Evolutionary conservation across 805 yeast species (phyloP).

Genomic region (Saccharomyces eubayanus): DNA sequence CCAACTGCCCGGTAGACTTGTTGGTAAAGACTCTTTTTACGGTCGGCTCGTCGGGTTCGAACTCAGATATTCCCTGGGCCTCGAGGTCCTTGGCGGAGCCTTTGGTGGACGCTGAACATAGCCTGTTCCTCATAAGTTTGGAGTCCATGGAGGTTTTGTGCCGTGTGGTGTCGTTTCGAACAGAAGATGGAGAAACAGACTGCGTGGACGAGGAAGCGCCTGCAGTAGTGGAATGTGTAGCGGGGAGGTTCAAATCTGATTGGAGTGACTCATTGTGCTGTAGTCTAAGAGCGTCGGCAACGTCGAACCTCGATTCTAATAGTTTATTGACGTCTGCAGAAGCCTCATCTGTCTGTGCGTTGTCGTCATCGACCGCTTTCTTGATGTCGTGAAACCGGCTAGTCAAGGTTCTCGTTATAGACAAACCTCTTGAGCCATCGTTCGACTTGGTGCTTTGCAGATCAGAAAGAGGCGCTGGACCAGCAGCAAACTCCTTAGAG

Average conservation of each 20-base stretch:
- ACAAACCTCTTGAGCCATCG: conserved; percentile 1
- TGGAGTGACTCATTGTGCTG: conserved; percentile 6
- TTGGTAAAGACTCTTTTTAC: conserved; percentile 31
- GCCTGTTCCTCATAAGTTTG: not conserved
- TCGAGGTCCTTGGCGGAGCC: not conserved
- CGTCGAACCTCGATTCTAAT: conserved; percentile 20
- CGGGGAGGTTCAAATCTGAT: not conserved
- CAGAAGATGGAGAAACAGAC: not conserved
- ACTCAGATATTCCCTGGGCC: not conserved
- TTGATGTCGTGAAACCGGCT: conserved; percentile 12
- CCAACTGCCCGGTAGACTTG: conserved; percentile 28
- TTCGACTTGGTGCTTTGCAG: not conserved
- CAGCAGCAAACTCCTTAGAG: not conserved
- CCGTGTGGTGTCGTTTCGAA: not conserved
- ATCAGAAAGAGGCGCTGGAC: not conserved
- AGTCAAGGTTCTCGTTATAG: conserved; percentile 9
- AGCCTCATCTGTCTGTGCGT: conserved; percentile 12
- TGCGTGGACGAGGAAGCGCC: not conserved
- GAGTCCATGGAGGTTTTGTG: not conserved
- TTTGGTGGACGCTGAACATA: not conserved
- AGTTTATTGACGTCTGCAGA: conserved; percentile 10
- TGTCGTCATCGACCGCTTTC: conserved; percentile 21
- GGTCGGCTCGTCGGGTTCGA: conserved; percentile 5
- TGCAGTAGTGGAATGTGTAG: not conserved
- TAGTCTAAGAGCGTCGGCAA: conserved; percentile 27